A percentile compares a stretch with the other conserved stretches of the same genome.
Conservation (phyloP, 306 rosid genomes). For the Inga leiocalycina region DNA sequence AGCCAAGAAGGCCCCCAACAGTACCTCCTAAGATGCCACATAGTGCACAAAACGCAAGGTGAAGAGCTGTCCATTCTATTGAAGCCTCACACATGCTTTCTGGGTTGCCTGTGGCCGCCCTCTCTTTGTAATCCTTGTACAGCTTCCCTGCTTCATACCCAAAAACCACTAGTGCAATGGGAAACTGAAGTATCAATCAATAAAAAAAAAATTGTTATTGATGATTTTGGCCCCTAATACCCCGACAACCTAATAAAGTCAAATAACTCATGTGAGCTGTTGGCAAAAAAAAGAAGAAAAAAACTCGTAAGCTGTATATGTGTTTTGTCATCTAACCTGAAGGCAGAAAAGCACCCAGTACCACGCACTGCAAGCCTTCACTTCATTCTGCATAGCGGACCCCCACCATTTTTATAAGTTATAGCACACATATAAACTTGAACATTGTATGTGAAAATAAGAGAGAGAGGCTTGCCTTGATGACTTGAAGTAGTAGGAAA, state of each 20-base stretch:
- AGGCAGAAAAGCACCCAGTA: slow-evolving; percentile 83
- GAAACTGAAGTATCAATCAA: slow-evolving; percentile 54
- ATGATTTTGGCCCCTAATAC: not conserved
- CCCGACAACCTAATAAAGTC: not conserved
- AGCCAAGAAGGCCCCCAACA: slow-evolving; percentile 87
- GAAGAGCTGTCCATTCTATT: slow-evolving; percentile 68
- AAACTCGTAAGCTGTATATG: not conserved
- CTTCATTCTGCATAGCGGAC: slow-evolving; percentile 57
- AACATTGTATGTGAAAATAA: not conserved
- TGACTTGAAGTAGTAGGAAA: slow-evolving; percentile 73
- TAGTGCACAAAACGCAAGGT: slow-evolving; percentile 70
- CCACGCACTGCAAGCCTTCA: slow-evolving; percentile 61
- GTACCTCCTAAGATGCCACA: slow-evolving; percentile 90
- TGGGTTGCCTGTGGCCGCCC: slow-evolving; percentile 57
- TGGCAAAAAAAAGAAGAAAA: not conserved
- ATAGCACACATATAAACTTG: not conserved
- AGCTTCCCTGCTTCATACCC: slow-evolving; percentile 75
- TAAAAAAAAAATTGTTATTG: not conserved
- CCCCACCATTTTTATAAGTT: not conserved
- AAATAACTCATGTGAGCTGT: slow-evolving; percentile 3
- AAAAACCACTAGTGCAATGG: slow-evolving; percentile 66
- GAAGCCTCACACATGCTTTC: slow-evolving; percentile 86
- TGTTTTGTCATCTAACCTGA: slow-evolving; percentile 54
- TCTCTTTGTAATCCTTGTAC: slow-evolving; percentile 67
- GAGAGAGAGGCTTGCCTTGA: slow-evolving; percentile 54